Percentiles rank a stretch among this genome's conserved stretches.
Conservation (phyloP, 352 stramenopile species). For the Plasmopara viticola region DNA sequence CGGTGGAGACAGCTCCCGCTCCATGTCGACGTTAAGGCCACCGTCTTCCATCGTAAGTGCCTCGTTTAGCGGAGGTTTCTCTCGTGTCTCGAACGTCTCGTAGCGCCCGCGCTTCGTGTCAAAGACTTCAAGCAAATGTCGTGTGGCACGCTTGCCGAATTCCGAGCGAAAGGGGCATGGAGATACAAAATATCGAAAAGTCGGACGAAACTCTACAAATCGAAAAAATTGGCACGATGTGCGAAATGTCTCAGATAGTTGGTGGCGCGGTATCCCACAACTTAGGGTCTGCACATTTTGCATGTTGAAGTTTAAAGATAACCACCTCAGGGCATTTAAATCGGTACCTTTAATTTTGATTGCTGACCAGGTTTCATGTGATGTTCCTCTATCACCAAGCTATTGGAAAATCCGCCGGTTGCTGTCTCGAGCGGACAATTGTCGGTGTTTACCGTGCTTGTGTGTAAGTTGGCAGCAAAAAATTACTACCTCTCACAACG, state of each 20-base stretch:
- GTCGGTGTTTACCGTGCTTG: no score
- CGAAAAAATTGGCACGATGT: neutral
- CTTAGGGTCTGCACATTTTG: no score
- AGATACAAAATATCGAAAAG: neutral
- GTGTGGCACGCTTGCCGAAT: conserved; percentile 2
- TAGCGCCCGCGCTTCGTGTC: conserved; percentile 1
- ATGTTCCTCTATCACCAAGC: no score
- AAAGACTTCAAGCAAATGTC: neutral
- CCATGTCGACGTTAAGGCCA: conserved; percentile 2
- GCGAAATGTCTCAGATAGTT: neutral
- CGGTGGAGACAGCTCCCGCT: conserved; percentile 7
- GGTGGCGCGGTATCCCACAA: no score
- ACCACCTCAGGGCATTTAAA: no score
- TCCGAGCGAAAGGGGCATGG: neutral
- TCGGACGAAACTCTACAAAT: conserved; percentile 1
- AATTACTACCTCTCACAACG: no score
- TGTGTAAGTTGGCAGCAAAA: no score
- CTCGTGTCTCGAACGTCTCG: neutral
- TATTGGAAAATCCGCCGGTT: no score
- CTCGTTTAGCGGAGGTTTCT: neutral
- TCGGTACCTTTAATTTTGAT: no score
- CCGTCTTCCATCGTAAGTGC: conserved; percentile 7
- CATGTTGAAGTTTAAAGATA: no score
- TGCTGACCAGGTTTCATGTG: no score
- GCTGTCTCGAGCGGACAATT: no score